These are phyloP conservation scores for Cupressus sempervirens DNA, from an alignment of 75 land plant species.

Conservation along the genomic window DNA sequence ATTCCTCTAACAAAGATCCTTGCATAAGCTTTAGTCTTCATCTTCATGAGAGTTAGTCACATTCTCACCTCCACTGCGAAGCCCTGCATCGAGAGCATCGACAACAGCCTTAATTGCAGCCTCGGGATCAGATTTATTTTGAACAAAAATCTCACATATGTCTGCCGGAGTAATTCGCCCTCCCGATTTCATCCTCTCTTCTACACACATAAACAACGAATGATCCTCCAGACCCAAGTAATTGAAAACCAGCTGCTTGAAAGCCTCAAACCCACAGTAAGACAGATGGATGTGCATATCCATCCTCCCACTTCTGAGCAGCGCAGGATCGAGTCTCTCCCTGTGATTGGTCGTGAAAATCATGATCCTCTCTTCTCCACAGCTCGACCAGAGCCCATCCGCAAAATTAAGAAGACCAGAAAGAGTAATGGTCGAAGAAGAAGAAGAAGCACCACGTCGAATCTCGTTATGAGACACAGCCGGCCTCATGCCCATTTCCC, in stretches of 20 bases:
- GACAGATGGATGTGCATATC: conserved; percentile 55
- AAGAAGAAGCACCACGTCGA: background rate
- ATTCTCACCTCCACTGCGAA: too few relatives aligned
- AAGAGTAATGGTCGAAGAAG: conserved; percentile 17
- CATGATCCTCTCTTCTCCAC: conserved; percentile 34
- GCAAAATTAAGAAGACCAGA: conserved; percentile 35
- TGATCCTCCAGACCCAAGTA: conserved; percentile 35
- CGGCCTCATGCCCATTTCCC: background rate
- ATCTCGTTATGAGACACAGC: background rate
- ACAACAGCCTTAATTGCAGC: conserved; percentile 33
- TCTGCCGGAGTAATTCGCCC: conserved; percentile 44
- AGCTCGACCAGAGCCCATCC: conserved; percentile 41
- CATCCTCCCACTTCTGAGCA: conserved; percentile 48
- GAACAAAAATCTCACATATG: conserved; percentile 22
- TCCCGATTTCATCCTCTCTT: conserved; percentile 21
- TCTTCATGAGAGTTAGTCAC: too few relatives aligned
- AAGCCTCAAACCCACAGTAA: conserved; percentile 32
- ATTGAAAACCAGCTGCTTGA: conserved; percentile 32
- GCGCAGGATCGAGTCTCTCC: conserved; percentile 39
- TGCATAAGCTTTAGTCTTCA: too few relatives aligned
- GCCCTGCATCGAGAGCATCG: conserved; percentile 21
- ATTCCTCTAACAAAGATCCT: too few relatives aligned
- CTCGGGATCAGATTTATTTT: conserved; percentile 17
- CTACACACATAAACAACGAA: conserved; percentile 18
- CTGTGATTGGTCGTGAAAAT: conserved; percentile 49